Evolutionary conservation across 352 stramenopile species (phyloP), one percentile per base, ranked within the genome.

Genomic region (Blastocystis sp.): DNA sequence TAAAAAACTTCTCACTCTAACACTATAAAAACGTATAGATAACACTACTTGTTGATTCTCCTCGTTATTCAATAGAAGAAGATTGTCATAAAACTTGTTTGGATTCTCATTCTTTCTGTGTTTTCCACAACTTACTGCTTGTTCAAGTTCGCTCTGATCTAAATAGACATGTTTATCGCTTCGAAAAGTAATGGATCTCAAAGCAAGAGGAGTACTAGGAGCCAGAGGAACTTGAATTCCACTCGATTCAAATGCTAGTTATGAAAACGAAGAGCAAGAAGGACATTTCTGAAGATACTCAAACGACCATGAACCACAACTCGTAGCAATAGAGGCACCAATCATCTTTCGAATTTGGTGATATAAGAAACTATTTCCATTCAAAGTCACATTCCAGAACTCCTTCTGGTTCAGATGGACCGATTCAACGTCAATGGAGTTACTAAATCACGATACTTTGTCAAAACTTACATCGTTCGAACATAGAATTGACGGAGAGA

Each of bases 341-440:
- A 78, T 21, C 66, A 78, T 78, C 43, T 78, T 78, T n/a, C 66
- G 66, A 11, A 78, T 78, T 39, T 78, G 66, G 43, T 78, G 66
- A 35, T 78, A 78, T 24, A 78, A 51, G 43, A 78, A 78, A 27
- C 66, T 78, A n/a, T 78, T 78, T 56, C 66, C 66, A 27, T 58
- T 78, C n/a, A 78, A 12, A 6, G 27, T 29, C 14, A 78, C 43
- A 27, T 54, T 24, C 37, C 42, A 46, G 42, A 59, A 54, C 3
- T 27, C 24, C 21, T 78, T 24, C 21, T 56, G 24, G 2, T 11
- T 9, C 19, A 57, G 14, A 1, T 43, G 54, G 19, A 78, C 3
- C 4, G 66, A 27, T 6, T 24, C 32, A 21, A 51, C 35, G 1
- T 1, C 16, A n/a, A 78, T 78, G 1, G 37, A 59, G 27, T 78